Conservation (phyloP, 106 monocot genomes). For the Apostasia shenzhenica region DNA sequence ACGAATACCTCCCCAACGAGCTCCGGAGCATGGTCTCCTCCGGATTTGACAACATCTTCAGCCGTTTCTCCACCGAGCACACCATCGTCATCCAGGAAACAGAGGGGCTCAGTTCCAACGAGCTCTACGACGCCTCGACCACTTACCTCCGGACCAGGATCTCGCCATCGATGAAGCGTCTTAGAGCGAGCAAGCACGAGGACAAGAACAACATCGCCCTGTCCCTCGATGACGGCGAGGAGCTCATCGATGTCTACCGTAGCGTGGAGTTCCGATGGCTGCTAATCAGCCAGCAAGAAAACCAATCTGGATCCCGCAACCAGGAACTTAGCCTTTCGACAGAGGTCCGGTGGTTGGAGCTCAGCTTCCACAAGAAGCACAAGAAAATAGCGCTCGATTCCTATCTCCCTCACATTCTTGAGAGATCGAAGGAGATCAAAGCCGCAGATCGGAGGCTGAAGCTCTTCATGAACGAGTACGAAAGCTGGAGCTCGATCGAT, state of each 20-base stretch:
- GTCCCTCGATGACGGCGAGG: constrained; percentile 22
- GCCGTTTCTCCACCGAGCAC: constrained; percentile 9
- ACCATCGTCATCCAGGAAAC: constrained; percentile 25
- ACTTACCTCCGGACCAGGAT: constrained; percentile 20
- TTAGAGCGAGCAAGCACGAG: constrained; percentile 20
- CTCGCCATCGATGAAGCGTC: constrained; percentile 6
- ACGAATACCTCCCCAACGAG: constrained; percentile 27
- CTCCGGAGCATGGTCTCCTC: constrained; percentile 12
- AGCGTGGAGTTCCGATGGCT: constrained; percentile 29
- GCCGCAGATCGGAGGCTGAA: constrained; percentile 10
- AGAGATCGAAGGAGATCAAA: constrained; percentile 9
- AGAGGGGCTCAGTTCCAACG: constrained; percentile 17
- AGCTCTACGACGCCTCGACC: constrained; percentile 14
- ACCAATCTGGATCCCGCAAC: not conserved
- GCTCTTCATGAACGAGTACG: constrained; percentile 18
- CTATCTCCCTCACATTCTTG: constrained; percentile 27
- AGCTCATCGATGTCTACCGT: constrained; percentile 27
- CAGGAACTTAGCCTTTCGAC: no score
- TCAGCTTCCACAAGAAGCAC: constrained; percentile 29
- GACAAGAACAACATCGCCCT: constrained; percentile 3
- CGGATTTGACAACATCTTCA: not conserved
- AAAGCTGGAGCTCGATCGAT: constrained; percentile 14
- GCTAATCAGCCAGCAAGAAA: constrained; percentile 2
- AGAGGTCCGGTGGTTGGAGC: constrained; percentile 13
- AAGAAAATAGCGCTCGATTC: constrained; percentile 8